A percentile compares a stretch with the other conserved stretches of the same genome.
phyloP scores from a whole-genome alignment of 2,329 filamentous ascomycete genomes.

The Talaromyces sp. region DNA sequence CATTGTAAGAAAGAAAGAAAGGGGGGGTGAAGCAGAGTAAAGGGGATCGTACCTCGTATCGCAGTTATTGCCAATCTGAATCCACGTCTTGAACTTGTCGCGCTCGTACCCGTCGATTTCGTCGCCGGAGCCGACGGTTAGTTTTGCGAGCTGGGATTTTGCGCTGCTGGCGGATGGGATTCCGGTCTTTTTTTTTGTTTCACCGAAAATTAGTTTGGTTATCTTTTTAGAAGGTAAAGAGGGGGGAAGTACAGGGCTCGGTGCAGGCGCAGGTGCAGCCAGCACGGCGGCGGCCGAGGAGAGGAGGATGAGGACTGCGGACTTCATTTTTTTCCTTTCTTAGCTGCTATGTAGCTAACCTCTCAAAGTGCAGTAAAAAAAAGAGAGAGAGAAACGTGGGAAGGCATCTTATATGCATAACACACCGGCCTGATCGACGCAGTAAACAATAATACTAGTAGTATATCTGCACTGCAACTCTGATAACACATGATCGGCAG shows the following conservation, averaged over 20 bases:
- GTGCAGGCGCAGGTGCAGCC: background rate
- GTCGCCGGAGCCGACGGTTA: background rate
- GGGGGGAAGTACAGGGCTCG: background rate
- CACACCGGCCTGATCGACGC: too few relatives aligned
- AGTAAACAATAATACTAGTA: too few relatives aligned
- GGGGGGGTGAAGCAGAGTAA: background rate
- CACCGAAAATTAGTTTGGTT: background rate
- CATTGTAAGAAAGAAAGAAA: background rate
- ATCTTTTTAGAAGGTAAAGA: background rate
- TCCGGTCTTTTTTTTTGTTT: background rate
- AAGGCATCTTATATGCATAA: background rate
- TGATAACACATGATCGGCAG: background rate
- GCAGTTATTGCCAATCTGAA: background rate
- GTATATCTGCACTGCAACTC: too few relatives aligned
- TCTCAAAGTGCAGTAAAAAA: background rate
- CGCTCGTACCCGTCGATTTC: background rate
- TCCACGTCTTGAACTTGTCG: background rate
- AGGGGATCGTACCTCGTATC: background rate
- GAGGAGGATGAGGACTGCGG: background rate
- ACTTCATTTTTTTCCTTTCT: background rate
- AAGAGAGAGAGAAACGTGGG: background rate
- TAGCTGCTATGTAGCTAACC: too few relatives aligned
- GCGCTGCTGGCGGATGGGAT: background rate
- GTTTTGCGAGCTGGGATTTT: background rate
- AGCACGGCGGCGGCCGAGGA: background rate